Percentiles rank a stretch among this genome's conserved stretches.
Evolutionary conservation across 2,329 filamentous ascomycete genomes (phyloP).

Genomic region (Fusarium papillatum): DNA sequence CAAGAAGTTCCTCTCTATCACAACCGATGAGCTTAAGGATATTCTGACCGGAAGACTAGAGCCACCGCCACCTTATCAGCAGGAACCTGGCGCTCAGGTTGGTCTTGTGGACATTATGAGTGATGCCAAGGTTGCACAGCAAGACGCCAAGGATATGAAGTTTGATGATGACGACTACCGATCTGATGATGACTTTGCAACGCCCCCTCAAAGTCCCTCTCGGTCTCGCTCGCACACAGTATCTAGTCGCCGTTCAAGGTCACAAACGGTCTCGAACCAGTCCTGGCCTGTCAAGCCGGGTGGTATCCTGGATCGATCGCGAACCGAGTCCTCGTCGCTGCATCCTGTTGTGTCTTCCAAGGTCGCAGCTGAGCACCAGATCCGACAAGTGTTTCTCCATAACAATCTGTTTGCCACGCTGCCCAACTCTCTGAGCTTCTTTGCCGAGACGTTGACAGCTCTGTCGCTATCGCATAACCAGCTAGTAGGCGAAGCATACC

Average conservation of each 20-base stretch:
- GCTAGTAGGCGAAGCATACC: slow-evolving; percentile 73
- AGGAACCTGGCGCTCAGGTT: slow-evolving; percentile 46
- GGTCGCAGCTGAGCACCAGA: slow-evolving; percentile 65
- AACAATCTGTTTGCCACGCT: slow-evolving; percentile 82
- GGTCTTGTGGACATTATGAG: slow-evolving; percentile 36
- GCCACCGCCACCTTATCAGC: slow-evolving; percentile 61
- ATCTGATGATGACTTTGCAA: slow-evolving; percentile 69
- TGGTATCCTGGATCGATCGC: slow-evolving; percentile 79
- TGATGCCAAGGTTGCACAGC: slow-evolving; percentile 33
- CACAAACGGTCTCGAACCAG: slow-evolving; percentile 60
- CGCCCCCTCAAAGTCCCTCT: slow-evolving; percentile 66
- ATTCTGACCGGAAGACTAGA: slow-evolving; percentile 77
- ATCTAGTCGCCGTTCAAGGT: slow-evolving; percentile 58
- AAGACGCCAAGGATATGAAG: neutral
- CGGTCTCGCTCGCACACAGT: slow-evolving; percentile 63
- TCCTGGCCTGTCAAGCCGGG: slow-evolving; percentile 69
- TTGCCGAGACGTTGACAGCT: slow-evolving; percentile 77
- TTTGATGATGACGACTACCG: slow-evolving; percentile 57
- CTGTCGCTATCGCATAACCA: slow-evolving; percentile 85
- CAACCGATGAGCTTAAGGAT: slow-evolving; percentile 84
- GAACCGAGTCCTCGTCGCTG: slow-evolving; percentile 72
- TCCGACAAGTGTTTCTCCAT: slow-evolving; percentile 76
- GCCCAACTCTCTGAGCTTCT: slow-evolving; percentile 78
- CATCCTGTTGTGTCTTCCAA: slow-evolving; percentile 70
- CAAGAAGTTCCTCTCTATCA: slow-evolving; percentile 86